Evolutionary conservation across 176 grass and related monocot species (phyloP).

Genomic region (Tillandsia leiboldiana): DNA sequence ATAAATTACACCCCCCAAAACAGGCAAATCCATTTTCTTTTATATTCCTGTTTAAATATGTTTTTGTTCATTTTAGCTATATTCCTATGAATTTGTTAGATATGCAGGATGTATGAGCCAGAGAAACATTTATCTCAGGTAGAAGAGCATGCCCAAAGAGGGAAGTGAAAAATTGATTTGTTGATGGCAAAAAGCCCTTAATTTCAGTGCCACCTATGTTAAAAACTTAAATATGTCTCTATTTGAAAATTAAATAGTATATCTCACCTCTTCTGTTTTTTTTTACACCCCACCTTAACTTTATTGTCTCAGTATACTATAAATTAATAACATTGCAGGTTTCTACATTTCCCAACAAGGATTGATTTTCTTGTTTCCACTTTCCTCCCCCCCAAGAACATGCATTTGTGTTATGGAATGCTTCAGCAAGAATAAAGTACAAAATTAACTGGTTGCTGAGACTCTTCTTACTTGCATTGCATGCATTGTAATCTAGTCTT

Average conservation of each 20-base stretch:
- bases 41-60: not conserved
- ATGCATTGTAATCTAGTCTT: no score
- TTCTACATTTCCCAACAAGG: no score
- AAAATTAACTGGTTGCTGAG: no score
- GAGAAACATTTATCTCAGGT: slow-evolving; percentile 11
- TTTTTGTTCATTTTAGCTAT: not conserved
- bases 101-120: not conserved
- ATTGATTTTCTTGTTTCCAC: no score
- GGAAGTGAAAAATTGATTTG: not conserved
- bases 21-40: not conserved
- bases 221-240: not conserved
- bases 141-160: not conserved
- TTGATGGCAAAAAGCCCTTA: slow-evolving; percentile 2
- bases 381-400: no score
- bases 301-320: no score
- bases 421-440: no score
- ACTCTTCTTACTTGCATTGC: no score
- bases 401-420: no score
- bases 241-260: not conserved
- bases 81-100: not conserved
- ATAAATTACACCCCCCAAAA: not conserved
- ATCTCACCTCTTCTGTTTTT: not conserved
- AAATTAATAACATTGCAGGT: no score
- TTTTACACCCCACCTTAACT: not conserved
- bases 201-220: slow-evolving; percentile 10